Evolutionary conservation across 768 basidiomycete species (phyloP).

Genomic region (Rhodotorula babjevae): DNA sequence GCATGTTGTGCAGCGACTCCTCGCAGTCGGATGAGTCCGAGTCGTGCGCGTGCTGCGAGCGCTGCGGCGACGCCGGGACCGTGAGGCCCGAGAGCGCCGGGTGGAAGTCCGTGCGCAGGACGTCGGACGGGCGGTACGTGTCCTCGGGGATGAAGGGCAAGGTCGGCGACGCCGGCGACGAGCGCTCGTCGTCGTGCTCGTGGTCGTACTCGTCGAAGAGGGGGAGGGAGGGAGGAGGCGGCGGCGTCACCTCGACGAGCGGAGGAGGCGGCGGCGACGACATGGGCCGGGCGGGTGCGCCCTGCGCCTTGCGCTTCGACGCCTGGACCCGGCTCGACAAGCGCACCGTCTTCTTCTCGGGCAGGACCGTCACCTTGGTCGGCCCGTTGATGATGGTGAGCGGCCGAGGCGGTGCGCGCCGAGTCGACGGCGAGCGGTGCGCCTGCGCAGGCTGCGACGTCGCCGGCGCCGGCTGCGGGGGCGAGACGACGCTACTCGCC

Average conservation of each 20-base stretch:
- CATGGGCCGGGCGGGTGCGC: neutral
- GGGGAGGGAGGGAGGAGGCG: neutral
- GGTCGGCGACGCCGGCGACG: constrained; percentile 11
- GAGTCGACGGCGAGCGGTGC: neutral
- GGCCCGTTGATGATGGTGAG: constrained; percentile 4
- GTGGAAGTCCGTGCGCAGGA: constrained; percentile 24
- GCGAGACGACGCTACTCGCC: neutral
- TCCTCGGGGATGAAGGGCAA: constrained; percentile 3
- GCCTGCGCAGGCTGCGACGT: no score
- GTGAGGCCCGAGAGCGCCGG: constrained; percentile 9
- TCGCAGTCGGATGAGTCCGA: constrained; percentile 30
- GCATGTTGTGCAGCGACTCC: constrained; percentile 29
- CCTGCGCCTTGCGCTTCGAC: neutral
- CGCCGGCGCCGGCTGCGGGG: no score
- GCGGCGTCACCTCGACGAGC: neutral
- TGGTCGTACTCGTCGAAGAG: no score
- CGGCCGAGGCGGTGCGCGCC: neutral
- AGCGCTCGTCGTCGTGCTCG: neutral
- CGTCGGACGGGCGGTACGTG: constrained; percentile 12
- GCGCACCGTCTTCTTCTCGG: constrained; percentile 20
- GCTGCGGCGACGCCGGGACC: neutral
- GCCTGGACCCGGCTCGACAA: constrained; percentile 14
- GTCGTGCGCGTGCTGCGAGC: constrained; percentile 5
- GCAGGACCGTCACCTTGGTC: constrained; percentile 24
- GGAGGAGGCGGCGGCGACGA: neutral